Conservation (phyloP, 2,329 filamentous ascomycete genomes). For the Alternaria gansuensis region DNA sequence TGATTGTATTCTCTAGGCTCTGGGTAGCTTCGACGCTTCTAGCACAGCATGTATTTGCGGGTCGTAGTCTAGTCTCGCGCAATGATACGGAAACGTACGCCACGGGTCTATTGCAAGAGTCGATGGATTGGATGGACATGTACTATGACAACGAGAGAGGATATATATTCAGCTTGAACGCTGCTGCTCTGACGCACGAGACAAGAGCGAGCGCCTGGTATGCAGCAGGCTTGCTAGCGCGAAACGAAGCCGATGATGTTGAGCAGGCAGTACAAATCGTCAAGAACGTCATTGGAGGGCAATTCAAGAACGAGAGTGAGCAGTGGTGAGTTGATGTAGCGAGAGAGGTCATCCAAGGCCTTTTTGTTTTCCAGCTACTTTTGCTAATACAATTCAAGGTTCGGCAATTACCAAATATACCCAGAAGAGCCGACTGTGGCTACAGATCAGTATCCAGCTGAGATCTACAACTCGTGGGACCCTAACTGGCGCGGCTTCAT, state of each 20-base stretch:
- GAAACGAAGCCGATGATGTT: constrained; percentile 62
- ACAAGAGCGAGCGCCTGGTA: constrained; percentile 69
- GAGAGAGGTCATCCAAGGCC: rapidly evolving
- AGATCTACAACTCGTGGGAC: constrained; percentile 67
- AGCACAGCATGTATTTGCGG: constrained; percentile 17
- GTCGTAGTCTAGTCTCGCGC: constrained; percentile 17
- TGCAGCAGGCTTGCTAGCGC: constrained; percentile 65
- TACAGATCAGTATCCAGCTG: constrained; percentile 58
- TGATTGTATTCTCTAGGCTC: constrained; percentile 22
- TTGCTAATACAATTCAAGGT: constrained; percentile 38
- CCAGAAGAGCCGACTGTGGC: constrained; percentile 68
- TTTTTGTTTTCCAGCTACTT: background rate
- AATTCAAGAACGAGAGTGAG: constrained; percentile 61
- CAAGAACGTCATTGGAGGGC: constrained; percentile 62
- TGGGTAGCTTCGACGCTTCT: constrained; percentile 27
- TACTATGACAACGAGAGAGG: constrained; percentile 63
- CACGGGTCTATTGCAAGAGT: constrained; percentile 50
- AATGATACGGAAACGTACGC: constrained; percentile 32
- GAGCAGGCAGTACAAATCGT: constrained; percentile 64
- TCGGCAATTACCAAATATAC: constrained; percentile 63
- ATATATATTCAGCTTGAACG: constrained; percentile 63
- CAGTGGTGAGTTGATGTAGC: constrained; percentile 60
- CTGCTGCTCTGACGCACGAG: constrained; percentile 62
- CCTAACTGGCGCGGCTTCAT: constrained; percentile 72
- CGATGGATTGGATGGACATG: constrained; percentile 65